Evolutionary conservation across 2,329 filamentous ascomycete genomes (phyloP).

Genomic region (Aspergillus bombycis): DNA sequence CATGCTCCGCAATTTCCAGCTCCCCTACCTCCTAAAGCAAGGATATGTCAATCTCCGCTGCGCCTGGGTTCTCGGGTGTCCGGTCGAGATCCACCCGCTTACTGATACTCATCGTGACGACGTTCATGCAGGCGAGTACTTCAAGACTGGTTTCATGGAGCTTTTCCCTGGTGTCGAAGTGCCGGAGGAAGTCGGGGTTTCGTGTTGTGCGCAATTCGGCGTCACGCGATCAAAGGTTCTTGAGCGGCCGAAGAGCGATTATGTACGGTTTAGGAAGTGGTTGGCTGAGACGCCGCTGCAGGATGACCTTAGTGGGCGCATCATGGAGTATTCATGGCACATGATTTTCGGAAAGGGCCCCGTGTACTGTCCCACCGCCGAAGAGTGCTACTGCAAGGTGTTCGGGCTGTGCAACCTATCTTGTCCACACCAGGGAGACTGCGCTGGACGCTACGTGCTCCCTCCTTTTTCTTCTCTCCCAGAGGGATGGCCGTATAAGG

Average conservation of each 20-base stretch:
- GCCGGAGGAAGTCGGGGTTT: conserved; percentile 52
- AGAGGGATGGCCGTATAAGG: conserved; percentile 62
- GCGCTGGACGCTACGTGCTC: conserved; percentile 61
- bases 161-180: conserved; percentile 48
- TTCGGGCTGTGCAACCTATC: conserved; percentile 63
- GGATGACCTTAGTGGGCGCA: conserved; percentile 55
- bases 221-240: conserved; percentile 52
- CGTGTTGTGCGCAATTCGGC: conserved; percentile 61
- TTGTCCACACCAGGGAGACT: conserved; percentile 47
- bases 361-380: conserved; percentile 63
- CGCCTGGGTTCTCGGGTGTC: conserved; percentile 56
- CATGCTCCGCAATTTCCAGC: conserved; percentile 53
- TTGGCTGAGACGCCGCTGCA: conserved; percentile 49
- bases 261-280: conserved; percentile 54
- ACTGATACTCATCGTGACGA: conserved; percentile 46
- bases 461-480: conserved; percentile 63
- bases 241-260: conserved; percentile 51
- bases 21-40: conserved; percentile 51
- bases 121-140: conserved; percentile 54
- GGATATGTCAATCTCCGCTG: conserved; percentile 61
- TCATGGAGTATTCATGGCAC: conserved; percentile 65
- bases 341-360: conserved; percentile 62
- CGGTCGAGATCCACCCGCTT: conserved; percentile 53
- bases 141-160: conserved; percentile 52
- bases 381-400: conserved; percentile 68